Conservation (phyloP, 2,329 filamentous ascomycete species). For the Aspergillus neotritici region DNA sequence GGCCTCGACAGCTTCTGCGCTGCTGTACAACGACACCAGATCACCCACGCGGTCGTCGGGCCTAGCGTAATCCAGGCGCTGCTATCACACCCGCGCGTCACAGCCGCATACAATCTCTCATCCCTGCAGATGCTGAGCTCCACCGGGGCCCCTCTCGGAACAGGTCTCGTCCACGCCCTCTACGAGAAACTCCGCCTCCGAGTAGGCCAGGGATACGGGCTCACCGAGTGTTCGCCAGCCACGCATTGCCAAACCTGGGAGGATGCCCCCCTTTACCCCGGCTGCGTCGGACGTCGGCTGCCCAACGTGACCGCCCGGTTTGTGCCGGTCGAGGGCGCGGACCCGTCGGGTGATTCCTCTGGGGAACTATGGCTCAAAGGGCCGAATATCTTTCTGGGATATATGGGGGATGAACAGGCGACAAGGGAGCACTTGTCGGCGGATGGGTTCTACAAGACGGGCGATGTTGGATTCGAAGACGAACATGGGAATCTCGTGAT, state of each 20-base stretch:
- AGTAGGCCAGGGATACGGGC: slow-evolving; percentile 12
- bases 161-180: slow-evolving; percentile 10
- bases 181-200: slow-evolving; percentile 4
- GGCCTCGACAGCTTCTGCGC: slow-evolving; percentile 10
- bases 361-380: slow-evolving; percentile 62
- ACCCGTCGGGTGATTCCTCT: background rate
- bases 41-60: slow-evolving; percentile 13
- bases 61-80: slow-evolving; percentile 11
- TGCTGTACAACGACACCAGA: slow-evolving; percentile 8
- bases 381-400: slow-evolving; percentile 71
- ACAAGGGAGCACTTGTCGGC: slow-evolving; percentile 59
- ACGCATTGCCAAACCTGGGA: slow-evolving; percentile 12
- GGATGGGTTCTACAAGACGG: slow-evolving; percentile 74
- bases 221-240: slow-evolving; percentile 13
- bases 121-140: slow-evolving; percentile 12
- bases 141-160: slow-evolving; percentile 8
- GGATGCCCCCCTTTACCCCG: slow-evolving; percentile 6
- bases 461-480: slow-evolving; percentile 67
- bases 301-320: slow-evolving; percentile 15
- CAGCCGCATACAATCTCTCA: slow-evolving; percentile 6
- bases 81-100: slow-evolving; percentile 5
- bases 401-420: slow-evolving; percentile 63
- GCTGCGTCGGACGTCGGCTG: slow-evolving; percentile 11
- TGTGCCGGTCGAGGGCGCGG: slow-evolving; percentile 6
- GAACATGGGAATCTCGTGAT: slow-evolving; percentile 70